phyloP scores from a whole-genome alignment of 2,329 filamentous ascomycete genomes.

The Aspergillus brasiliensis region DNA sequence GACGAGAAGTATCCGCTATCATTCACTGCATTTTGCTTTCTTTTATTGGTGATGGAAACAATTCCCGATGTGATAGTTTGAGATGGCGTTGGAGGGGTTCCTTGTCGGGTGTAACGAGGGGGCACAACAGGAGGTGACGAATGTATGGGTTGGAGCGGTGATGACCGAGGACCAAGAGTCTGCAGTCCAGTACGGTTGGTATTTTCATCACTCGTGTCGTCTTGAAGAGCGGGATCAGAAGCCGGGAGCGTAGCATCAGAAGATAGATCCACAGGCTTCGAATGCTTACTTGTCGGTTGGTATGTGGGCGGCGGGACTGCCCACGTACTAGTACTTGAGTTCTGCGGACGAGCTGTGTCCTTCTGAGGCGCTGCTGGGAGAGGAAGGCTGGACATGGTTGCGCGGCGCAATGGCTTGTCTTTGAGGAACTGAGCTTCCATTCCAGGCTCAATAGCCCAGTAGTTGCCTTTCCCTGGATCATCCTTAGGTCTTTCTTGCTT shows the following conservation, averaged over 20 bases:
- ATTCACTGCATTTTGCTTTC: slow-evolving; percentile 77
- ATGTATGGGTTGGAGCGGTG: slow-evolving; percentile 64
- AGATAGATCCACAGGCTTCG: slow-evolving; percentile 59
- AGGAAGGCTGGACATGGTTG: slow-evolving; percentile 49
- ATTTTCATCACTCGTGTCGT: slow-evolving; percentile 55
- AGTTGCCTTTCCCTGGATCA: slow-evolving; percentile 95
- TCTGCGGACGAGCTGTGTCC: slow-evolving; percentile 34
- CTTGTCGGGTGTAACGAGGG: slow-evolving; percentile 60
- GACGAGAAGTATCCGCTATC: slow-evolving; percentile 98
- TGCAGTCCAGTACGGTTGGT: slow-evolving; percentile 28
- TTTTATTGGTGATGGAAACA: slow-evolving; percentile 67
- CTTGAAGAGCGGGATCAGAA: slow-evolving; percentile 63
- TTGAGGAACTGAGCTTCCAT: slow-evolving; percentile 88
- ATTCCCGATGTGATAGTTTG: slow-evolving; percentile 65
- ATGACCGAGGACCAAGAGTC: slow-evolving; percentile 43
- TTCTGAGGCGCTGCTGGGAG: slow-evolving; percentile 36
- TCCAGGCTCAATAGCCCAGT: slow-evolving; percentile 91
- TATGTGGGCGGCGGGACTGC: slow-evolving; percentile 34
- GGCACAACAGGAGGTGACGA: slow-evolving; percentile 84
- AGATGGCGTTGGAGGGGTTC: slow-evolving; percentile 72
- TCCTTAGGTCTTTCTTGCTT: slow-evolving; percentile 96
- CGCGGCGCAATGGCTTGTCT: slow-evolving; percentile 66
- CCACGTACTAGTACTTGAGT: slow-evolving; percentile 36
- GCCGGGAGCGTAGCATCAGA: slow-evolving; percentile 77
- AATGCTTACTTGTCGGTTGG: slow-evolving; percentile 24